Base-by-base conservation (phyloP, 139 green algal genomes). In the Chlamydomonas eustigma region DNA sequence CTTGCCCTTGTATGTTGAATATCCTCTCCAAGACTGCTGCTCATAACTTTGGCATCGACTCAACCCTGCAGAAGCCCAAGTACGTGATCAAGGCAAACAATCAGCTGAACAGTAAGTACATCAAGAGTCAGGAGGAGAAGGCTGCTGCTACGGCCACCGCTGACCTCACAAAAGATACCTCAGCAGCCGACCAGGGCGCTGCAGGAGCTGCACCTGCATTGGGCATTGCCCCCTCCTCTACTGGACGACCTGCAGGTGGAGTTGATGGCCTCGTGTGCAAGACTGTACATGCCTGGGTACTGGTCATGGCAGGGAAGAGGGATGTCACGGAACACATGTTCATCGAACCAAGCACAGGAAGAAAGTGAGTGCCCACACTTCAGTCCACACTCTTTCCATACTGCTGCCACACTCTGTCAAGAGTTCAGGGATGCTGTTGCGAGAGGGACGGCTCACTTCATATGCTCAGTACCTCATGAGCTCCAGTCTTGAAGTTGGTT, bases 221-320 rank as follows among this genome's bases (percentile, higher is more conserved):
- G 44, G n/a, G n/a, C n/a, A n/a, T n/a, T n/a, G n/a, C n/a, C n/a
- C n/a, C n/a, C n/a, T n/a, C n/a, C n/a, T n/a, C n/a, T n/a, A n/a
- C n/a, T 2, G 33, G 3, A 30, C 44, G 71, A 44, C 4, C n/a
- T 31, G 71, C 51, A 39, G 64, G 30, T 12, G 30, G 18, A 58
- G 44, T 58, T 12, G n/a, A 3, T 31, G 36, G 28, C 50, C 39
- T 28, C 4, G 30, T 4, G 33, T 83, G 83, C 73, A 85, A 84
- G 37, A 80, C 39, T 25, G 76, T 94, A 75, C 92, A 97, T 66
- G 86, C 87, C 0, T 97, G 91, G 88, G 89, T 97, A 73, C 81
- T 97, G 71, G 80, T 97, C 30, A 85, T 89, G 75, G 67, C 90
- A 0, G 88, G 86, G 31, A 86, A 81, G 64, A 74, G 90, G 1